Conservation (phyloP, 176 grass and related monocot species). For the Musa acuminata region DNA sequence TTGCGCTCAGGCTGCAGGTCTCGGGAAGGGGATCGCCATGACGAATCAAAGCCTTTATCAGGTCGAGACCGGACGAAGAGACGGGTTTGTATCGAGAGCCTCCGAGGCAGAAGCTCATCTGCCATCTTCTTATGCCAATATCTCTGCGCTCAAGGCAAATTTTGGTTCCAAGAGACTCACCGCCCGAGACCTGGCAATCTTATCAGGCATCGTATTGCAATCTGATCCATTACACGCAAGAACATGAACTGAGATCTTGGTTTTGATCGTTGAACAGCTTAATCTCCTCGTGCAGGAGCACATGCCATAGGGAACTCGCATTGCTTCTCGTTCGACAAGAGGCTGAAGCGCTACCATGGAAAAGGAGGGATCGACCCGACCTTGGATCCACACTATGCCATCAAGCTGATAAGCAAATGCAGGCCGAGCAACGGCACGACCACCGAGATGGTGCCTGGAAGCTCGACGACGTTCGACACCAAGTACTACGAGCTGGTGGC, state of each 20-base stretch:
- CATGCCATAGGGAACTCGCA: conserved; percentile 9
- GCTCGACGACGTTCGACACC: conserved; percentile 26
- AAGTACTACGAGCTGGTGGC: conserved; percentile 27
- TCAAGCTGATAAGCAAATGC: not conserved
- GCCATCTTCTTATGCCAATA: not conserved
- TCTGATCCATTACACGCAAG: too few relatives aligned
- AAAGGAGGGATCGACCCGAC: not conserved
- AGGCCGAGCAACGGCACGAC: conserved; percentile 3
- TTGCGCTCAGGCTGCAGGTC: not conserved
- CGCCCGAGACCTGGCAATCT: not conserved
- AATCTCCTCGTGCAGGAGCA: not conserved
- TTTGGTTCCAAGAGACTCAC: conserved; percentile 3
- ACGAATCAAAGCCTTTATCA: not conserved
- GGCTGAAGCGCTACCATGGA: conserved; percentile 7
- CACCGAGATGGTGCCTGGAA: conserved; percentile 26
- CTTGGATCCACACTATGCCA: not conserved
- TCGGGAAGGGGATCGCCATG: too few relatives aligned
- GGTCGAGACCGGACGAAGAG: conserved; percentile 1
- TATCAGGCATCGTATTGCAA: not conserved
- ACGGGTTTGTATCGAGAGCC: not conserved
- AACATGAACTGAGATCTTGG: too few relatives aligned
- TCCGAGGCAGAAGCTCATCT: not conserved
- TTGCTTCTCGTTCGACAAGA: conserved; percentile 8
- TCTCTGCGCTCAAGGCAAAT: conserved; percentile 2
- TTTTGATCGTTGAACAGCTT: too few relatives aligned